A percentile compares a stretch with the other conserved stretches of the same genome.
phyloP scores from a whole-genome alignment of 768 basidiomycete genomes.

The Tephrocybe sp. region DNA sequence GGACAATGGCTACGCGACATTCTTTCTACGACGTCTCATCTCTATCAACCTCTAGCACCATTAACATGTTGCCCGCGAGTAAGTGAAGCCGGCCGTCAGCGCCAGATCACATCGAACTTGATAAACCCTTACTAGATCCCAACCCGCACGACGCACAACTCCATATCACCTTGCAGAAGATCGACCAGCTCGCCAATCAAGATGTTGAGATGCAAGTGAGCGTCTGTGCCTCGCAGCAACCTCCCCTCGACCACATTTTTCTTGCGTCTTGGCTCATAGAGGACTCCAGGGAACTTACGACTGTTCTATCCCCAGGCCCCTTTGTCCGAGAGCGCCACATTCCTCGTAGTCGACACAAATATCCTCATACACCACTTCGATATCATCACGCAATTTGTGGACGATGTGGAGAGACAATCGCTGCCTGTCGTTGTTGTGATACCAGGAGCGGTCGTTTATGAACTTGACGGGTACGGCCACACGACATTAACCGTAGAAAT shows the following conservation, averaged over 20 bases:
- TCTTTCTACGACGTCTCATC: conserved; percentile 4
- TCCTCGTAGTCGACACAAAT: conserved; percentile 78
- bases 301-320: conserved; percentile 34
- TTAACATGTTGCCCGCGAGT: conserved; percentile 14
- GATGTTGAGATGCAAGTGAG: conserved; percentile 78
- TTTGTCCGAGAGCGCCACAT: conserved; percentile 38
- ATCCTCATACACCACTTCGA: conserved; percentile 70
- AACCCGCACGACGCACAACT: conserved; percentile 24
- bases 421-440: conserved; percentile 65
- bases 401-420: conserved; percentile 50
- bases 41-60: background rate
- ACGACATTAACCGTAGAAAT: no score
- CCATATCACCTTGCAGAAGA: conserved; percentile 46
- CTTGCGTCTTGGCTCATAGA: conserved; percentile 6
- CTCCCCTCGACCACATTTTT: background rate
- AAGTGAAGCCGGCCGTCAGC: background rate
- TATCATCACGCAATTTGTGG: conserved; percentile 61
- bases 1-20: conserved; percentile 2
- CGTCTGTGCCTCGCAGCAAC: conserved; percentile 7
- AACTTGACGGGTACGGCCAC: conserved; percentile 78
- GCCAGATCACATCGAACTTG: background rate
- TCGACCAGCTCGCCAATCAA: conserved; percentile 57
- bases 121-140: conserved; percentile 8
- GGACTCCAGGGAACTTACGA: conserved; percentile 1
- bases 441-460: conserved; percentile 73